Base-by-base conservation (phyloP, 2,329 filamentous ascomycete genomes). In the Epicoccum nigrum region DNA sequence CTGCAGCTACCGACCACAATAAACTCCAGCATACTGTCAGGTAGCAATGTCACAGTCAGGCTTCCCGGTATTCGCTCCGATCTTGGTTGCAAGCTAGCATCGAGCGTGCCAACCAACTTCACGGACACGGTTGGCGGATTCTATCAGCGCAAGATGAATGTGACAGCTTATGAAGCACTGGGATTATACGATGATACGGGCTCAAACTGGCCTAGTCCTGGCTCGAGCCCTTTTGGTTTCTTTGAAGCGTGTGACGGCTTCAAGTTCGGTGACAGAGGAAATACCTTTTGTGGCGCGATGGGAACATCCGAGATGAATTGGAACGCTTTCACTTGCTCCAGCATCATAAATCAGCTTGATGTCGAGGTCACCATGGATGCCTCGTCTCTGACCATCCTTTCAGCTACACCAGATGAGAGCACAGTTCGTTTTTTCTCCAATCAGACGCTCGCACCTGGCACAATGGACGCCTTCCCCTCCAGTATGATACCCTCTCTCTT, bases 11-110 rank as follows among this genome's bases (percentile, higher is more conserved):
- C 40, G 12, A n/a, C 20, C 20, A 17, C 30, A 7, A 17, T 43
- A 12, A 34, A 43, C n/a, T 34, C 31, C 13, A 43, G 40, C 20
- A 34, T 31, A 8, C 40, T 34, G 7, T 13, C 15, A 4, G 20
- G 40, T 17, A 33, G 40, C 7, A 34, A 34, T n/a, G 21, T 43
- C 21, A 43, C 40, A 12, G 40, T 27, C 15, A 27, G 9, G 2
- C 30, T 43, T 16, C 40, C 40, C n/a, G 40, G 30, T 17, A 25
- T 43, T 12, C 40, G 40, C 11, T 43, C 40, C n/a, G 40, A 43
- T 16, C 40, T 43, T 6, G 23, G 25, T 5, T 43, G 40, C 15
- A 27, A 7, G 7, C n/a, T 43, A 13, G 40, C 30, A 17, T 4
- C 30, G 2, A 33, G 15, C n/a, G 40, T 43, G 6, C 40, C 40